Conservation (phyloP, 768 basidiomycete species). For the Lentinula aciculospora region DNA sequence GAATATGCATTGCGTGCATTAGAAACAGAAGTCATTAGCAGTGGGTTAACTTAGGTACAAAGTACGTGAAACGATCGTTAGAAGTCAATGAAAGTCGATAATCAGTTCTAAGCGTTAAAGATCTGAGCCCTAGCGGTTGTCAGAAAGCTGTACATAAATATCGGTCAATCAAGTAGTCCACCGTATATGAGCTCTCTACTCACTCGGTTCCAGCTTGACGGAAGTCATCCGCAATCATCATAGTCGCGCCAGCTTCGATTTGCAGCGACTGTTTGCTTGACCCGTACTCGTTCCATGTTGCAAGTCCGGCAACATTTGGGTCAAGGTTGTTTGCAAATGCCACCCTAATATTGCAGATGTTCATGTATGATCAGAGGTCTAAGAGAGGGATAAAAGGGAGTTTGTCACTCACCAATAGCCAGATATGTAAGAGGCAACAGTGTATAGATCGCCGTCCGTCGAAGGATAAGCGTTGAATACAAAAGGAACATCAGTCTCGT, state of each 20-base stretch:
- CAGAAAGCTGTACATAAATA: not conserved
- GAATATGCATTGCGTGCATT: not conserved
- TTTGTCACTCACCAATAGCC: not conserved
- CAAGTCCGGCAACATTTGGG: conserved; percentile 17
- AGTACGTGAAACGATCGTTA: not conserved
- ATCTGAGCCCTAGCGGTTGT: not conserved
- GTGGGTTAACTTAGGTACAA: too few relatives aligned
- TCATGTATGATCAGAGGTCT: not conserved
- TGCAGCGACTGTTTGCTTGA: not conserved
- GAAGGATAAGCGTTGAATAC: not conserved
- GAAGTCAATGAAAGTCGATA: not conserved
- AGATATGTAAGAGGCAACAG: not conserved
- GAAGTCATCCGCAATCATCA: conserved; percentile 1
- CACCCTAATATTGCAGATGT: conserved; percentile 19
- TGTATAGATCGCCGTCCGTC: not conserved
- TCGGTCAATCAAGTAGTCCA: not conserved
- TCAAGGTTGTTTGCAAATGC: conserved; percentile 21
- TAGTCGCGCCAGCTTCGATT: not conserved
- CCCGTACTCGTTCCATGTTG: not conserved
- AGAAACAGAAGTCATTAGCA: too few relatives aligned
- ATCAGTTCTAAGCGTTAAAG: not conserved
- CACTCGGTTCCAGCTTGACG: not conserved
- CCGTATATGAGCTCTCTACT: not conserved
- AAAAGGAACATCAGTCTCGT: not conserved
- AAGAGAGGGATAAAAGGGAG: too few relatives aligned